Evolutionary conservation across 192 early-diverging fungal genomes (phyloP), one percentile per base, ranked within the genome.

Genomic region (Backusella westeae): DNA sequence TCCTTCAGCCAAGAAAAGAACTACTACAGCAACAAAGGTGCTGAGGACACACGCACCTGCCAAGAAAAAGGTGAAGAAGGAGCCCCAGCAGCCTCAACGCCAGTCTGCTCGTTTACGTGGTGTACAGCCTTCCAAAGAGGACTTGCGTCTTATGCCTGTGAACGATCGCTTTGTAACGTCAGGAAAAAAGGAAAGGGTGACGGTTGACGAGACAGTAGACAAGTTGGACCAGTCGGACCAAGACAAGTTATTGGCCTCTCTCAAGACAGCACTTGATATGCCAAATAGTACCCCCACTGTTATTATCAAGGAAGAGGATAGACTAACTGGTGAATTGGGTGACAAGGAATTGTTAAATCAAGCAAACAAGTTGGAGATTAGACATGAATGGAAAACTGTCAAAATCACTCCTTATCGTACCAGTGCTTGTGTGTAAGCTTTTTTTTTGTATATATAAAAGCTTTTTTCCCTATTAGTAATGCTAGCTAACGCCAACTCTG

Each of bases 381-480:
- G 44, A 41, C 84, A 85, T 39, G 72, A 71, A 4, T 89, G 88
- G 87, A 75, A 82, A 10, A 86, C 86, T 6, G 80, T 87, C 41
- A 89, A 87, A 70, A 84, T 89, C 19, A 83, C 84, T 5, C 82
- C 83, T 21, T 83, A 84, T 7, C 72, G 87, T 19, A 78, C 87
- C 49, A 85, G 83, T 66, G 79, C 74, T 67, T 75, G 77, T 52
- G 35, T 78, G 81, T 78, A 74, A 78, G 74, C 63, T 67, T 32
- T 32, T 1, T 2, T 32, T 32, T 32, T 32, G 23, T 23, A 32
- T 32, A 32, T 32, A 32, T 32, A 32, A 3, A 32, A 32, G 32
- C 32, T 32, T 32, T 32, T 26, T 4, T 2, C 34, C 3, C 4
- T 23, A 34, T 35, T 19, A 35, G 34, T 34, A 15, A 17, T 68